These are phyloP conservation scores for Schoenoplectus tabernaemontani DNA, from an alignment of 202 grass and related monocot genomes.

Conservation along the genomic window DNA sequence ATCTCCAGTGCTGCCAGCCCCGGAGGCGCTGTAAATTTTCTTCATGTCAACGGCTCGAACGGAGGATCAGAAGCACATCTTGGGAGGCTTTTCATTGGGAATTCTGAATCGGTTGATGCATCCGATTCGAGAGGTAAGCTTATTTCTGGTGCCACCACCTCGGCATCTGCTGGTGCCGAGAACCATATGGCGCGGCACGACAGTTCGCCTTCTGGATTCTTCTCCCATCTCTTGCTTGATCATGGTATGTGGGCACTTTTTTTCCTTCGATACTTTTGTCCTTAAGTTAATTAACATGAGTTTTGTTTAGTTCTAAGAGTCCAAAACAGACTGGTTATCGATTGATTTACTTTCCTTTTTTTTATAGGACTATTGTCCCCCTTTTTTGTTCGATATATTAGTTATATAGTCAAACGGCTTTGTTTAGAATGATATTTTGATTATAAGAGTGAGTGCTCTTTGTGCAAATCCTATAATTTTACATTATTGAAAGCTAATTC, in stretches of 20 bases:
- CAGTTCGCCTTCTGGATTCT: conserved; percentile 32
- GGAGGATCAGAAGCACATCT: neutral
- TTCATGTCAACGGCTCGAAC: neutral
- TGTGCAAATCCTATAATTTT: neutral
- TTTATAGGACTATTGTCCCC: neutral
- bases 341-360: neutral
- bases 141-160: neutral
- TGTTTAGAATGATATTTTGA: neutral
- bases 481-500: neutral
- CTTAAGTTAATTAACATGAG: neutral
- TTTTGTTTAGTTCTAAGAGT: neutral
- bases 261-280: neutral
- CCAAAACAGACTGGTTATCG: neutral
- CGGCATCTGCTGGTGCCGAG: neutral
- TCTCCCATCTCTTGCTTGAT: conserved; percentile 35
- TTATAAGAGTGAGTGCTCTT: neutral
- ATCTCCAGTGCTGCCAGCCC: neutral
- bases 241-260: conserved; percentile 6
- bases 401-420: neutral
- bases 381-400: neutral
- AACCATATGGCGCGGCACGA: conserved; percentile 24
- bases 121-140: conserved; percentile 23
- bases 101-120: conserved; percentile 16
- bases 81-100: conserved; percentile 17
- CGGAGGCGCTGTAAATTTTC: neutral